Conservation (phyloP, 73 alveolate genomes). For the Tetrahymena elliotti region DNA sequence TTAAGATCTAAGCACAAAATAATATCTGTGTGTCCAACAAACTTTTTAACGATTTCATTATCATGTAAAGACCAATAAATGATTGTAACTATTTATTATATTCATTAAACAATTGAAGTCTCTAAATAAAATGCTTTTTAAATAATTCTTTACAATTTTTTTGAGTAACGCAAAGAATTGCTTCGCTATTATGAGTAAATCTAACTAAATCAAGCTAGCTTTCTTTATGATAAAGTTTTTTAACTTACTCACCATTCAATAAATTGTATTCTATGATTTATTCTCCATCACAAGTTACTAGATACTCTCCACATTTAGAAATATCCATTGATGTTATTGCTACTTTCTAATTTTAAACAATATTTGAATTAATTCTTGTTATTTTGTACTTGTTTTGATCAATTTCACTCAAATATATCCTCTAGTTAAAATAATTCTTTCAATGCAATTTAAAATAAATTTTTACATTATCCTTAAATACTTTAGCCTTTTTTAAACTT, state of each 20-base stretch:
- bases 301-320: not conserved
- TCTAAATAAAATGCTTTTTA: not conserved
- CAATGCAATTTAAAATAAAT: no score
- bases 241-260: not conserved
- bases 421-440: no score
- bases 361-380: not conserved
- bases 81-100: slow-evolving; percentile 44
- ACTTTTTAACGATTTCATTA: slow-evolving; percentile 66
- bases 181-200: slow-evolving; percentile 50
- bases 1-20: slow-evolving; percentile 65
- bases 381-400: no score
- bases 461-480: not conserved
- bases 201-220: not conserved
- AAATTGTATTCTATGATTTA: not conserved
- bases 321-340: not conserved
- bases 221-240: not conserved
- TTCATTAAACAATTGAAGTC: not conserved
- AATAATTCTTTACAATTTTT: not conserved
- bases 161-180: slow-evolving; percentile 52
- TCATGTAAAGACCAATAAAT: slow-evolving; percentile 91
- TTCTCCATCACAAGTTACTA: not conserved
- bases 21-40: slow-evolving; percentile 71
- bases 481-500: not conserved
- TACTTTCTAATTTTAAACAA: not conserved
- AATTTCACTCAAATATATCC: no score